Base-by-base conservation (phyloP, 2,329 filamentous ascomycete species). In the Clathrospora elynae region DNA sequence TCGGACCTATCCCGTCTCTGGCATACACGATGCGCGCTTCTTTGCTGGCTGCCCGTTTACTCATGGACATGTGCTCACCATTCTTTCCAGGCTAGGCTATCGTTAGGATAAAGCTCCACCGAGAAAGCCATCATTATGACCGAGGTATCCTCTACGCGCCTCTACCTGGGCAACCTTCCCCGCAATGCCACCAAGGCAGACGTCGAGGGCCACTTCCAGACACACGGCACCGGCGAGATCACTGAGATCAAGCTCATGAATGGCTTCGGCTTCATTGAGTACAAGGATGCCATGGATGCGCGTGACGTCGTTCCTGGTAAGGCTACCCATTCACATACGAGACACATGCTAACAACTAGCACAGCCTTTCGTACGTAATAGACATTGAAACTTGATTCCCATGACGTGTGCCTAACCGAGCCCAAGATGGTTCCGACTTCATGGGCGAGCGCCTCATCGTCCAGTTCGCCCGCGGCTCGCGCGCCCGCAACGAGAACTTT, bases 221-320 rank as follows among this genome's bases (percentile, higher is more conserved):
- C 85, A 67, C 90, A 96, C 84, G 93, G 92, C 70, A 92, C 90
- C 62, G 93, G 93, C 73, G 90, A 96, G 73, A 97, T 99, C 71
- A 93, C 88, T 60, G 93, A 99, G 78, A 92, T 99, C 78, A 99
- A 99, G 80, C 84, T 99, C 55, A 99, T 99, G 93, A 97, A 96
- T 71, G 93, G 93, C 67, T 99, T 99, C 71, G 93, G 93, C 71
- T 99, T 99, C 79, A 96, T 99, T 71, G 93, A 99, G 75, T 99
- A 97, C 75, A 95, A 96, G 75, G 93, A 97, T 77, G 85, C 90
- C 46, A 89, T 96, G 87, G 93, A 99, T 77, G 93, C 93, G 60
- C 88, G 92, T 70, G 93, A 99, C 76, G 91, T 99, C 55, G 93
- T 99, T 67, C 93, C 93, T 74, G 92, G 93, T 96, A 83, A 78